Base-by-base conservation (phyloP, 495 filamentous ascomycete genomes). In the Lasiosphaeria miniovina region DNA sequence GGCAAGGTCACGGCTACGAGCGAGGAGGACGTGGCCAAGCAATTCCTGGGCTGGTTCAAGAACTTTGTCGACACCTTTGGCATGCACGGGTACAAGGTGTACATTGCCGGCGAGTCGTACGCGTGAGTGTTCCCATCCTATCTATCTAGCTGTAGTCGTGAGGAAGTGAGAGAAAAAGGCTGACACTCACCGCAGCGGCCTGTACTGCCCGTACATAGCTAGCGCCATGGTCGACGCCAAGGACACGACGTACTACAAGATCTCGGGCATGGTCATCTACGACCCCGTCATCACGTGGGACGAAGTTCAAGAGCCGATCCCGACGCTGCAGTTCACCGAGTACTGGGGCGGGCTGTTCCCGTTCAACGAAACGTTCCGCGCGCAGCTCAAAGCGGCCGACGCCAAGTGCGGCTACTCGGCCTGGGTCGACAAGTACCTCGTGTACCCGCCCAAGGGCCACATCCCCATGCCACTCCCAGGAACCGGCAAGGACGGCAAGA, bases 171-270 rank as follows among this genome's bases (percentile, higher is more conserved):
- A 38, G 6, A 15, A 8, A 3, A 36, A 40, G 4, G 24, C 24
- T 52, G 31, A 34, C 33, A 1, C 49, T 35, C 10, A 35, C 12
- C 24, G 6, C 38, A 54, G 68, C 24, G 90, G 90, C 5, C 78
- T 78, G 57, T 95, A 93, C 63, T 85, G 91, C 41, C 88, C 90
- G 0, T 95, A 93, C 65, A 87, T 95, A 52, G 85, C 89, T 1
- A 80, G 83, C 63, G 86, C 84, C 8, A 88, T 94, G 78, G 74
- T 93, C 64, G 81, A 89, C 57, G 77, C 76, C 46, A 84, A 90
- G 15, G 81, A 94, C 66, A 85, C 72, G 2, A 76, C 65, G 3
- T 87, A 90, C 65, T 90, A 84, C 68, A 78, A 91, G 63, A 68
- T 91, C 10, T 74, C 80, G n/a, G 84, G 84, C 3, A 81, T 90